Evolutionary conservation across 2,329 filamentous ascomycete species (phyloP), one percentile per base, ranked within the genome.

Genomic region (Aspergillus sp.): DNA sequence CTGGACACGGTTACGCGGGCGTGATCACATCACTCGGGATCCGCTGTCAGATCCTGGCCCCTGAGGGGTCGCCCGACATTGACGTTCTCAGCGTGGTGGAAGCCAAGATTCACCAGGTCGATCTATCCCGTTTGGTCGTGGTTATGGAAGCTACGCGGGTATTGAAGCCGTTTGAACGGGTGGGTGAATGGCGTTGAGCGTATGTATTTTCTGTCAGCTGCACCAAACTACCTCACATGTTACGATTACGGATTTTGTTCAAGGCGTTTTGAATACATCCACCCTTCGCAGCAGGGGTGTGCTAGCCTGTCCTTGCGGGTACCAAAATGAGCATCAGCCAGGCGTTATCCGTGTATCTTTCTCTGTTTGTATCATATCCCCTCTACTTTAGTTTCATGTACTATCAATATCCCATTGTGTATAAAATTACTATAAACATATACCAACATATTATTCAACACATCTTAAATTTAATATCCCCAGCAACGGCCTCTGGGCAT

Each of bases 31-130:
- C 69, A 12, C 58, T 74, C 10, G 75, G 75, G 1, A 61, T 77
- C 6, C 58, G 65, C 2, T 76, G 74, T 52, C 63, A 67, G 4
- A 59, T 77, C 3, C 59, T 65, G 7, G 59, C 69, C 1, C 67
- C 73, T 1, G 56, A 67, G 4, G 59, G 61, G 14, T 64, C 71
- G 46, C 42, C 57, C 3, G 70, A 70, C 18, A 58, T 73, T 49
- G 69, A 72, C 52, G 62, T 74, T 6, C 69, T 75, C 36, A 70
- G 69, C 26, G 55, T 71, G 4, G 74, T 77, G 39, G 71, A 77
- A 54, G 75, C 73, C 2, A 71, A 66, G 54, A 73, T 77, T 24
- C 67, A 63, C 0, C 64, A 63, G 14, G 69, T 77, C 12, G 72
- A 77, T 67, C 64, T 76, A 65, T 67, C 72, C 3, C 65, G 59